Conservation (phyloP, 768 basidiomycete genomes). For the Aureoboletus auriporus region DNA sequence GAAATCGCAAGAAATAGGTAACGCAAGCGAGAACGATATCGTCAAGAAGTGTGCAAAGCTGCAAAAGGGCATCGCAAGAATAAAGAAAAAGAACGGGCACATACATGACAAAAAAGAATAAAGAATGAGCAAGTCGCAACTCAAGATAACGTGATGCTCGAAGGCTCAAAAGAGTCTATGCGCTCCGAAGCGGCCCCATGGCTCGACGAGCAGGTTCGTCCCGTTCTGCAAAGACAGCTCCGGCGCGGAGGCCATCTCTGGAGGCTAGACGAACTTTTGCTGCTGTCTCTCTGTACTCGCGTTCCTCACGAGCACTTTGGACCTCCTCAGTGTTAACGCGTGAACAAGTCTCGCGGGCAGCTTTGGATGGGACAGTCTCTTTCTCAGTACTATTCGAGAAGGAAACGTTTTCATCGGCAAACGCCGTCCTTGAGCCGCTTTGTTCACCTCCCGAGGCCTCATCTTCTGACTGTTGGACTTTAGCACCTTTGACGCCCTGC, state of each 20-base stretch:
- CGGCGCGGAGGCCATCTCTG: conserved; percentile 28
- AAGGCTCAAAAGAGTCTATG: conserved; percentile 2
- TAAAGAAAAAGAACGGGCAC: background rate
- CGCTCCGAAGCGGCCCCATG: conserved; percentile 25
- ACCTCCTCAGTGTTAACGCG: conserved; percentile 2
- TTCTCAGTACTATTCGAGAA: conserved; percentile 2
- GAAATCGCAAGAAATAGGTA: conserved; percentile 5
- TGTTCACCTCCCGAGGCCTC: conserved; percentile 18
- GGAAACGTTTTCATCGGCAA: background rate
- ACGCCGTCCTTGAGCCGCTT: background rate
- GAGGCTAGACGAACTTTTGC: conserved; percentile 21
- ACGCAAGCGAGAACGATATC: conserved; percentile 3
- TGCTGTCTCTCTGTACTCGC: conserved; percentile 22
- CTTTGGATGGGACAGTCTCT: conserved; percentile 6
- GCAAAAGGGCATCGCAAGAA: conserved; percentile 13
- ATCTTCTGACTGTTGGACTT: conserved; percentile 3
- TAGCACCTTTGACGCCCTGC: conserved; percentile 15
- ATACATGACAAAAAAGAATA: conserved; percentile 8
- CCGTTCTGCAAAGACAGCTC: conserved; percentile 24
- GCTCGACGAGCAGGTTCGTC: conserved; percentile 29
- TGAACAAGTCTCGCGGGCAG: background rate
- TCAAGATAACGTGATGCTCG: background rate
- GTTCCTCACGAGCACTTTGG: conserved; percentile 19
- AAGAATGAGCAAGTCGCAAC: background rate
- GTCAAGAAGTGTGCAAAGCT: conserved; percentile 5